phyloP scores from a whole-genome alignment of 1,139 yeast genomes.

The Blastobotrys aristatus region DNA sequence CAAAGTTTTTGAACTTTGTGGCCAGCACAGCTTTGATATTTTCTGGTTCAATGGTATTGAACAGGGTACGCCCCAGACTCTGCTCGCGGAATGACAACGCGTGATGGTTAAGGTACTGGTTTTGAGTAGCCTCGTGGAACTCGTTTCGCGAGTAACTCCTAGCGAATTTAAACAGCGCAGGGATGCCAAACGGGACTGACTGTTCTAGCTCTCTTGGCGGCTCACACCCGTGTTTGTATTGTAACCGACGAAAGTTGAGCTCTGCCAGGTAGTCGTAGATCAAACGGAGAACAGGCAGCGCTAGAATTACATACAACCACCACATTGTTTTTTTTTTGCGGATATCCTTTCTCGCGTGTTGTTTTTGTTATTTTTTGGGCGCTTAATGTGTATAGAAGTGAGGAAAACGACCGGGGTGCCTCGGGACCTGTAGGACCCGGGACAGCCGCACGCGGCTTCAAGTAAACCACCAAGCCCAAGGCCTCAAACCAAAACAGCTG shows the following conservation, averaged over 20 bases:
- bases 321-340: too few relatives aligned
- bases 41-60: constrained; percentile 44
- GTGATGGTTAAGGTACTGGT: constrained; percentile 4
- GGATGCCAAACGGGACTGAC: constrained; percentile 13
- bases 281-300: neutral
- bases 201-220: constrained; percentile 5
- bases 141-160: neutral
- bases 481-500: too few relatives aligned
- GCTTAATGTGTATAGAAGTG: neutral
- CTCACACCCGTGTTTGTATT: constrained; percentile 8
- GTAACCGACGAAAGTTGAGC: constrained; percentile 4
- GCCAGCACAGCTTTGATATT: constrained; percentile 35
- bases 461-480: too few relatives aligned
- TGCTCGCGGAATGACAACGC: constrained; percentile 18
- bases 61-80: constrained; percentile 8
- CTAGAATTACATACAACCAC: neutral
- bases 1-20: constrained; percentile 45
- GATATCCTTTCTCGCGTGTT: neutral
- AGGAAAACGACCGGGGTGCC: neutral
- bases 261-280: constrained; percentile 6
- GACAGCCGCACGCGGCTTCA: too few relatives aligned
- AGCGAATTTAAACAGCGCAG: constrained; percentile 2
- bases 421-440: too few relatives aligned
- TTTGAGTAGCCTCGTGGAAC: constrained; percentile 7
- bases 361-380: neutral